Evolutionary conservation across 345 rosid species (phyloP).

Genomic region (Linum tenue): DNA sequence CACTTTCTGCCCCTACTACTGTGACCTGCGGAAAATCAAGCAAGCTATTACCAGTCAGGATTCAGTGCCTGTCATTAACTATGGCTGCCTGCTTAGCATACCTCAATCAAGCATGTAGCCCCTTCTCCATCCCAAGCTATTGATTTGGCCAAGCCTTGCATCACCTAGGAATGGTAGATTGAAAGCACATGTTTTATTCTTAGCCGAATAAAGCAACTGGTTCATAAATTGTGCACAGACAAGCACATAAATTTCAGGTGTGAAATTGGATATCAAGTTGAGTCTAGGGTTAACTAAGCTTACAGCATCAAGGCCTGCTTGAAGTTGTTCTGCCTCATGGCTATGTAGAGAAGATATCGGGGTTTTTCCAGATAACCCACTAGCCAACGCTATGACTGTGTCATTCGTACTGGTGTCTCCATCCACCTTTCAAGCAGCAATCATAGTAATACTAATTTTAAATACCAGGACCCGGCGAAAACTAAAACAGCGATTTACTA

Average conservation of each 20-base stretch:
- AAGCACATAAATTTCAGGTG: neutral
- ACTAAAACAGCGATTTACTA: neutral
- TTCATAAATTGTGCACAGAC: neutral
- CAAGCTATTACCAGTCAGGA: neutral
- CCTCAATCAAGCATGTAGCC: constrained; percentile 95
- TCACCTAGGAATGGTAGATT: constrained; percentile 43
- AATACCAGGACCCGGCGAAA: neutral
- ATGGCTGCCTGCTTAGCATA: constrained; percentile 11
- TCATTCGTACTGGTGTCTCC: constrained; percentile 96
- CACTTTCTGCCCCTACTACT: constrained; percentile 59
- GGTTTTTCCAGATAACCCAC: constrained; percentile 75
- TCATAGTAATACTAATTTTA: constrained; percentile 6
- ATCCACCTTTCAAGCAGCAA: constrained; percentile 55
- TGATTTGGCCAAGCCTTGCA: constrained; percentile 98
- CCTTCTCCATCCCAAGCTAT: constrained; percentile 99
- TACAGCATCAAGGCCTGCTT: constrained; percentile 87
- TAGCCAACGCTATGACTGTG: constrained; percentile 82
- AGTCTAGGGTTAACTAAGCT: constrained; percentile 18
- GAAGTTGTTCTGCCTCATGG: constrained; percentile 68
- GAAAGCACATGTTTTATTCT: neutral
- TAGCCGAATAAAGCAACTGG: neutral
- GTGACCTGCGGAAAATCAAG: constrained; percentile 33
- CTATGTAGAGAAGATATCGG: constrained; percentile 50
- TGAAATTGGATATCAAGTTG: neutral
- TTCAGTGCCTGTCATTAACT: neutral